Base-by-base conservation (phyloP, 768 basidiomycete genomes). In the Filobasidium wieringae region DNA sequence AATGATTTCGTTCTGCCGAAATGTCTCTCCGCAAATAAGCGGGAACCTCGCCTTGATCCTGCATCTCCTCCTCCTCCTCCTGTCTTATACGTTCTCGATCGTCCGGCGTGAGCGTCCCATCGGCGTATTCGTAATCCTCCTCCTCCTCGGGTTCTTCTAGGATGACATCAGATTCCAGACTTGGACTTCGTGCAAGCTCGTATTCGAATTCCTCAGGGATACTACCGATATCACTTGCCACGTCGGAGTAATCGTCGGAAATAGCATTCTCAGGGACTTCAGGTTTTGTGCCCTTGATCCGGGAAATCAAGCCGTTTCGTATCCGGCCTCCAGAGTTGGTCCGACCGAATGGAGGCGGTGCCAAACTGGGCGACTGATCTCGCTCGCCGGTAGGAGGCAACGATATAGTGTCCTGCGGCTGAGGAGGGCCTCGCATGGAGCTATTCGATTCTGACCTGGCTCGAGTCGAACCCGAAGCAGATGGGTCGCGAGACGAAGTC, bases 121-220 rank as follows among this genome's bases (percentile, higher is more conserved):
- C 37, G 37, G 4, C 37, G 37, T 22, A 40, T 40, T 47, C 54
- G 11, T 54, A 29, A 34, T 52, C 51, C 27, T 22, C 57, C 24
- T 49, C 56, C n/a, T 24, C 45, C 24, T 53, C 62, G 43, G 43
- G 43, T 24, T 26, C 19, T 24, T 47, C 43, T 4, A 47, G 43
- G 24, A 33, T 56, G 34, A 22, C 12, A 40, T n/a, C n/a, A n/a
- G n/a, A n/a, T n/a, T n/a, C n/a, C n/a, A n/a, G n/a, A n/a, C n/a
- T n/a, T n/a, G n/a, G n/a, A n/a, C n/a, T n/a, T n/a, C n/a, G n/a
- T 30, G 60, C 62, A 22, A 49, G 59, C 37, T 31, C 40, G 22
- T 45, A 47, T 22, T 61, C 60, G 24, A 53, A 45, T 29, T 51
- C 54, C 36, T 59, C 58, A 15, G 52, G 36, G 27, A 54, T 47